Conservation (phyloP, 176 grass and related monocot genomes). For the Musa troglodytarum region DNA sequence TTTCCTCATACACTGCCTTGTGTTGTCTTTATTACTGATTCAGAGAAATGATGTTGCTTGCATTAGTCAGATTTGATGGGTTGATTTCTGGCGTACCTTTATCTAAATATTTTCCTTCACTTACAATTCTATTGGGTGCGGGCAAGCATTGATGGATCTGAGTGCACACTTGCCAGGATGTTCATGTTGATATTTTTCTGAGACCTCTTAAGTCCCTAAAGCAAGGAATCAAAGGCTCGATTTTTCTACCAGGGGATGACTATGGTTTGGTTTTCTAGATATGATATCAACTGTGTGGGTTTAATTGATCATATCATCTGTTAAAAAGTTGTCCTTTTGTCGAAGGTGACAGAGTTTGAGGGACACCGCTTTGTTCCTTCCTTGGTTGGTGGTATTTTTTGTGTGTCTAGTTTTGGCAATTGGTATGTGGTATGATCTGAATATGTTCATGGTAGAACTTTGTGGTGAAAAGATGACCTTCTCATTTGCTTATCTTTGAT, state of each 20-base stretch:
- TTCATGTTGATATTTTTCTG: neutral
- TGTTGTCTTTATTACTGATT: neutral
- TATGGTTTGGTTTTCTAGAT: neutral
- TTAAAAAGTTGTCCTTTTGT: neutral
- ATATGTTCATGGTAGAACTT: too few relatives aligned
- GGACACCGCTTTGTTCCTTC: neutral
- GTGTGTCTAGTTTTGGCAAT: too few relatives aligned
- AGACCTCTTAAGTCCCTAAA: neutral
- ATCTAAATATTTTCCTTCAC: too few relatives aligned
- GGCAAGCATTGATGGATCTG: too few relatives aligned
- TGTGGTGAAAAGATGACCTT: too few relatives aligned
- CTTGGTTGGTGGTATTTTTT: neutral
- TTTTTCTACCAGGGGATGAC: neutral
- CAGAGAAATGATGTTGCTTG: too few relatives aligned
- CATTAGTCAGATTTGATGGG: too few relatives aligned
- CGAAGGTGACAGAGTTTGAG: neutral
- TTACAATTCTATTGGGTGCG: too few relatives aligned
- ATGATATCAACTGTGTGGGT: neutral
- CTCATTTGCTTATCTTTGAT: neutral
- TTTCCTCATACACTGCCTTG: neutral
- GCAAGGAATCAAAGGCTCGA: neutral
- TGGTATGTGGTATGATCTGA: too few relatives aligned
- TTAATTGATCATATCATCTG: neutral
- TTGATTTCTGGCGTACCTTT: too few relatives aligned
- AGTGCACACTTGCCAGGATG: too few relatives aligned